Evolutionary conservation across 192 early-diverging fungal genomes (phyloP).

Genomic region (Polychytrium aggregatum): DNA sequence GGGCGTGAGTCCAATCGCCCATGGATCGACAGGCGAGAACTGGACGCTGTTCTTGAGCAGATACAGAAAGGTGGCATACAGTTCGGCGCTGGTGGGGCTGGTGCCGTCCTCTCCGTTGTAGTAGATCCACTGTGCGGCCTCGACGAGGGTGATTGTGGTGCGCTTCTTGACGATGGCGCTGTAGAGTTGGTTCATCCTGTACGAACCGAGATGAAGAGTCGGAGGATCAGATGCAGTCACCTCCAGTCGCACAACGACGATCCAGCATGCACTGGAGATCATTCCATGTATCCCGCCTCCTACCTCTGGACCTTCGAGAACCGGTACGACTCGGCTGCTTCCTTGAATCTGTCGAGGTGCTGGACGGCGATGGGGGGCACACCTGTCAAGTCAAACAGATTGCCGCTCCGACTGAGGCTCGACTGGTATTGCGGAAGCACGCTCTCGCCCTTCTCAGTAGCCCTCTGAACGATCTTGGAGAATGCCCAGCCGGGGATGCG

Average conservation of each 20-base stretch:
- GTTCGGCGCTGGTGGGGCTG: constrained; percentile 21
- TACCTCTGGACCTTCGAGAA: constrained; percentile 3
- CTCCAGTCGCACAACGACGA: constrained; percentile 14
- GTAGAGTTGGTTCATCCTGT: constrained; percentile 16
- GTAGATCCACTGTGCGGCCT: too few species aligned
- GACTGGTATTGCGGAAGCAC: constrained; percentile 5
- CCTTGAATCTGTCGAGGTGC: constrained; percentile 19
- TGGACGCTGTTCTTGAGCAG: constrained; percentile 6
- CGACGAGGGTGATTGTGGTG: too few species aligned
- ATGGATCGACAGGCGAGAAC: constrained; percentile 5
- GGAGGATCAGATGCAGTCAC: too few species aligned
- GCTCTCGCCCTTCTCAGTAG: neutral
- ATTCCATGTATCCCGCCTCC: constrained; percentile 3
- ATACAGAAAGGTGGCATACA: constrained; percentile 21
- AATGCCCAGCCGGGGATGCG: constrained; percentile 22
- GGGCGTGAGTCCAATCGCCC: neutral
- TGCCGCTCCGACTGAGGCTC: constrained; percentile 4
- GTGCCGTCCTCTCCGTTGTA: neutral
- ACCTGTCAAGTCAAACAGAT: constrained; percentile 8
- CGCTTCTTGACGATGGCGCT: neutral
- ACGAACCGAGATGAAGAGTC: too few species aligned
- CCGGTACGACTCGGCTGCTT: constrained; percentile 8
- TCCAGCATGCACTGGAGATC: neutral
- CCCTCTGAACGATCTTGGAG: constrained; percentile 1
- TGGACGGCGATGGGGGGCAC: constrained; percentile 6